Base-by-base conservation (phyloP, 805 yeast genomes). In the Candida montana region DNA sequence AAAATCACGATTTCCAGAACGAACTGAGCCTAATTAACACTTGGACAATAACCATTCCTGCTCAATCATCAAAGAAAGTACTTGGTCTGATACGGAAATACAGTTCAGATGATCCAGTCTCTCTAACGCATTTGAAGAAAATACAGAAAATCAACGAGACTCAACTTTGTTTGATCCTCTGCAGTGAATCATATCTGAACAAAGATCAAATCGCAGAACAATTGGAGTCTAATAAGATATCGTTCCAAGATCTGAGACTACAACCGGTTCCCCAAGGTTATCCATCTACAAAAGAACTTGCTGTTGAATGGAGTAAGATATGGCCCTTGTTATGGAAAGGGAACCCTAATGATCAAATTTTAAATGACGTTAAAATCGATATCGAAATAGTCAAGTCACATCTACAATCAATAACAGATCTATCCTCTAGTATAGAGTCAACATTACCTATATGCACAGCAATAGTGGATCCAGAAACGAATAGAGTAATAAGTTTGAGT, bases 281-380 rank as follows among this genome's bases (percentile, higher is more conserved):
- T n/a, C 95, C 97, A 0, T 68, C 73, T 5, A 78, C 87, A 4
- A 84, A 81, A 50, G 88, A 81, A n/a, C 59, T 77, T 13, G 73
- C 83, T 18, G 44, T 61, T 1, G 65, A 67, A 32, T 90, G 96
- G 96, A 74, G 89, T 2, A 42, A 60, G 4, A 75, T 72, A 49
- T 91, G 98, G 99, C 98, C 98, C 0, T 64, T 87, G 40, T 71
- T 87, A 31, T 93, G 98, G 98, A 81, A 89, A 51, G 98, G 98
- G 0, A 88, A 90, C 55, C 95, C 95, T 0, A 70, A 79, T 50
- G 78, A 80, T 45, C 93, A 84, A 53, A 74, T 74, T 26, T 61
- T 87, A 31, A 78, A 81, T 23, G 78, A 75, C 7, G 67, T 79
- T 18, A 52, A 52, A 2, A 65, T 80, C 40, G 75, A 84, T 46